Conservation (phyloP, 768 basidiomycete genomes). For the Phanerodontia chrysosporium region DNA sequence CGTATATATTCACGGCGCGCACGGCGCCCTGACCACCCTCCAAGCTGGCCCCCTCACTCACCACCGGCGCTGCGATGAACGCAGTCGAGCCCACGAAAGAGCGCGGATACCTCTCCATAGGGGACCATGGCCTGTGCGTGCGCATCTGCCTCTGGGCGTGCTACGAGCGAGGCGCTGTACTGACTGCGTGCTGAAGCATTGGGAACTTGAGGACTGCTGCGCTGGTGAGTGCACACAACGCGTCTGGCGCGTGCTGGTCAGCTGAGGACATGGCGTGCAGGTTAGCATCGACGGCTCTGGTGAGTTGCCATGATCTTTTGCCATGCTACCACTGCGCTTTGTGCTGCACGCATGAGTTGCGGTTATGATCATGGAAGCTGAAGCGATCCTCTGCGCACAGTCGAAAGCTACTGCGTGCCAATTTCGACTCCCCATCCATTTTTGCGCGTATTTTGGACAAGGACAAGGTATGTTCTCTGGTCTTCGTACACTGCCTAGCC, state of each 20-base stretch:
- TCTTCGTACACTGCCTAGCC: neutral
- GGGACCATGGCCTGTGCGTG: constrained; percentile 78
- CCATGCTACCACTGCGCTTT: neutral
- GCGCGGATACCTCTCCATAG: constrained; percentile 69
- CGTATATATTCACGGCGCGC: neutral
- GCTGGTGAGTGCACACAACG: constrained; percentile 36
- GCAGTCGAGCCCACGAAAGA: constrained; percentile 46
- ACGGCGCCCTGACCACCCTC: neutral
- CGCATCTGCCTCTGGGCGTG: neutral
- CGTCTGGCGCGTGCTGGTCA: neutral
- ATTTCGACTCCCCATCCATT: constrained; percentile 91
- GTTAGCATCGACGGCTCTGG: constrained; percentile 82
- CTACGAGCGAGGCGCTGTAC: constrained; percentile 7
- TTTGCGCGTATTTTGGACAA: constrained; percentile 90
- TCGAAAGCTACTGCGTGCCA: constrained; percentile 92
- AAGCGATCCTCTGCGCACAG: constrained; percentile 30
- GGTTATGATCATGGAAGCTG: neutral
- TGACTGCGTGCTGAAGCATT: constrained; percentile 43
- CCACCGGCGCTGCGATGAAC: constrained; percentile 37
- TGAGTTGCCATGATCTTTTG: constrained; percentile 27
- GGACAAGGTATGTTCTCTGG: constrained; percentile 45
- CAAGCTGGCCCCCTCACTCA: constrained; percentile 2
- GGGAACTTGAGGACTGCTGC: constrained; percentile 84
- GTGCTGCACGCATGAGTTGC: neutral
- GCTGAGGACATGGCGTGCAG: constrained; percentile 20